Conservation (phyloP, 805 yeast genomes). For the Candida bentonensis region DNA sequence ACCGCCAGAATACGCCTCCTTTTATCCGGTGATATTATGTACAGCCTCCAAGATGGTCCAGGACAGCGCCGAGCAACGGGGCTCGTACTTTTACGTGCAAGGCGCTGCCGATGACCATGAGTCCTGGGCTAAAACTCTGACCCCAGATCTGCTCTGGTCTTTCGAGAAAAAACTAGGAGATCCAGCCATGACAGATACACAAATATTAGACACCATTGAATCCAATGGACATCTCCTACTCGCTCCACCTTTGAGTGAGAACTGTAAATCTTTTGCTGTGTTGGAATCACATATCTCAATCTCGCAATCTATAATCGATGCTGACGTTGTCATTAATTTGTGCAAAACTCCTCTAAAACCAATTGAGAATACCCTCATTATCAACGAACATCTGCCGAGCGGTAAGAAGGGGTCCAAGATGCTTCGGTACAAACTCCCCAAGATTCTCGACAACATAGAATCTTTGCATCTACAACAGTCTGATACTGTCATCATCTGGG, state of each 20-base stretch:
- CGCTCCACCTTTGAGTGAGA: not conserved
- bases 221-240: slow-evolving; percentile 5
- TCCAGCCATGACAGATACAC: slow-evolving; percentile 18
- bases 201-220: slow-evolving; percentile 13
- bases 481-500: slow-evolving; percentile 37
- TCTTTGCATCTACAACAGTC: not conserved
- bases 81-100: slow-evolving; percentile 56
- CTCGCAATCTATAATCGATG: not conserved
- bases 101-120: slow-evolving; percentile 96
- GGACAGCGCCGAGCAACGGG: slow-evolving; percentile 37
- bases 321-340: not conserved
- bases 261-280: not conserved
- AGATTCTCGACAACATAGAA: slow-evolving; percentile 23
- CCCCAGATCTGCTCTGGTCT: slow-evolving; percentile 46
- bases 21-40: slow-evolving; percentile 35
- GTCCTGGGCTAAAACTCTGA: slow-evolving; percentile 53
- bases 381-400: slow-evolving; percentile 11
- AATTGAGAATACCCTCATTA: not conserved
- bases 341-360: not conserved
- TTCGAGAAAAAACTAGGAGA: slow-evolving; percentile 21
- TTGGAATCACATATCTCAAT: not conserved
- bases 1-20: slow-evolving; percentile 21
- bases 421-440: slow-evolving; percentile 35
- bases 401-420: slow-evolving; percentile 55
- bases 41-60: slow-evolving; percentile 51